Conservation (phyloP, 257 asterid genomes). For the Penstemon davidsonii region DNA sequence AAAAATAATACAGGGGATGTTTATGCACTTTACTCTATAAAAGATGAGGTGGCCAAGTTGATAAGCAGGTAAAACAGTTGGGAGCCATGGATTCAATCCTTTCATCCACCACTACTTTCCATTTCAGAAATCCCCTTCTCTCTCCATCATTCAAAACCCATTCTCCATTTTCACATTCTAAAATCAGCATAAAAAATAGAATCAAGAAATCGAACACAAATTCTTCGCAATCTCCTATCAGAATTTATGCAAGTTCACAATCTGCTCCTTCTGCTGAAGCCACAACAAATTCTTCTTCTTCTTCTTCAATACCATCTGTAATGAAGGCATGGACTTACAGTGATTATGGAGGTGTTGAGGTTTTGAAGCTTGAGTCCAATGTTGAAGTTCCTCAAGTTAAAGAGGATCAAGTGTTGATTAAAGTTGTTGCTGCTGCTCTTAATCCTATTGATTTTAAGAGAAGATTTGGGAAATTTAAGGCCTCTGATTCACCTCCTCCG, state of each 20-base stretch:
- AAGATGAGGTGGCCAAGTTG: no score
- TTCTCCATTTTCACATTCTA: constrained; percentile 31
- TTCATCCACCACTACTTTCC: constrained; percentile 58
- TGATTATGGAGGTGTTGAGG: constrained; percentile 79
- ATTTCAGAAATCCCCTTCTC: constrained; percentile 37
- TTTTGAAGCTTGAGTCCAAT: constrained; percentile 57
- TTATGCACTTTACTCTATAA: no score
- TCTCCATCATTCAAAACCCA: constrained; percentile 25
- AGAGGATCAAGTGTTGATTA: constrained; percentile 79
- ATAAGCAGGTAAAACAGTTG: no score
- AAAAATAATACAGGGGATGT: no score
- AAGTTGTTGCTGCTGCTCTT: constrained; percentile 86
- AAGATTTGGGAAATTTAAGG: constrained; percentile 78
- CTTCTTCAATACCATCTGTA: no score
- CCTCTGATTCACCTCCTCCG: constrained; percentile 93
- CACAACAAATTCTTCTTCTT: no score
- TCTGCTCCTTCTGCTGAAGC: no score
- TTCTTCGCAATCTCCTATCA: constrained; percentile 27
- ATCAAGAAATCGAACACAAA: constrained; percentile 12
- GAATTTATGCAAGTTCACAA: constrained; percentile 34
- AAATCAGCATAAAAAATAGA: constrained; percentile 20
- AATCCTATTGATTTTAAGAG: constrained; percentile 90
- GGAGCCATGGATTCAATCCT: constrained; percentile 19
- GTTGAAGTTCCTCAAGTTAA: constrained; percentile 61
- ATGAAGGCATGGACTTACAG: constrained; percentile 87